phyloP scores from a whole-genome alignment of 495 filamentous ascomycete genomes.

The Penicillium diatomitis region DNA sequence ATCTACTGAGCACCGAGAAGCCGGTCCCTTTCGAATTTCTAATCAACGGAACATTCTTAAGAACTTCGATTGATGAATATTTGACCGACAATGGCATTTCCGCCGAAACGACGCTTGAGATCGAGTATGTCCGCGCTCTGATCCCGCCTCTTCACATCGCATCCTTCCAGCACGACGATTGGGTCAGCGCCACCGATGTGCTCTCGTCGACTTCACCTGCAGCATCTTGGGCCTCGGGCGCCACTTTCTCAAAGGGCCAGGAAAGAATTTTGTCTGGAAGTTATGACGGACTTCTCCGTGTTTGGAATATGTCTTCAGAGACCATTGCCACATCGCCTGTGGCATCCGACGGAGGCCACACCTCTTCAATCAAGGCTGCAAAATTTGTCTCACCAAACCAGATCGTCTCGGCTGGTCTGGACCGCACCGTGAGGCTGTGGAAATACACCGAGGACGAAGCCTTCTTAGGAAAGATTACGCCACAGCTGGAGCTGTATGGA shows the following conservation, averaged over 20 bases:
- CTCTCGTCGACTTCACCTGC: conserved; percentile 58
- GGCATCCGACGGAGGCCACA: conserved; percentile 58
- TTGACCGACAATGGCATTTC: conserved; percentile 77
- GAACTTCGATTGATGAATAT: conserved; percentile 82
- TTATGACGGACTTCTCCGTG: conserved; percentile 76
- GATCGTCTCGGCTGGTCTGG: conserved; percentile 71
- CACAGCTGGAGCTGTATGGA: conserved; percentile 76
- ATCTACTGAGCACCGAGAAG: conserved; percentile 65
- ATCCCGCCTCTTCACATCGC: conserved; percentile 80
- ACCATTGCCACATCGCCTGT: conserved; percentile 60
- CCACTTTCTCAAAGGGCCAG: conserved; percentile 35
- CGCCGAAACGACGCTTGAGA: conserved; percentile 70
- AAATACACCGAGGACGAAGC: conserved; percentile 61
- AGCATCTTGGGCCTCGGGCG: conserved; percentile 43
- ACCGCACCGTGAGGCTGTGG: conserved; percentile 80
- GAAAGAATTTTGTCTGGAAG: conserved; percentile 77
- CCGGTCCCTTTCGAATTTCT: conserved; percentile 95
- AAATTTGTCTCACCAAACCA: conserved; percentile 69
- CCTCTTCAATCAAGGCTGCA: conserved; percentile 63
- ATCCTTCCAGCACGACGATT: conserved; percentile 91
- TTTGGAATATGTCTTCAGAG: conserved; percentile 84
- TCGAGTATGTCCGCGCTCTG: conserved; percentile 88
- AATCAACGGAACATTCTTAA: conserved; percentile 81
- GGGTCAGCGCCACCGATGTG: conserved; percentile 89
- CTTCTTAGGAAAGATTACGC: conserved; percentile 54